Conservation (phyloP, 75 land plant genomes). For the Pinus taeda region DNA sequence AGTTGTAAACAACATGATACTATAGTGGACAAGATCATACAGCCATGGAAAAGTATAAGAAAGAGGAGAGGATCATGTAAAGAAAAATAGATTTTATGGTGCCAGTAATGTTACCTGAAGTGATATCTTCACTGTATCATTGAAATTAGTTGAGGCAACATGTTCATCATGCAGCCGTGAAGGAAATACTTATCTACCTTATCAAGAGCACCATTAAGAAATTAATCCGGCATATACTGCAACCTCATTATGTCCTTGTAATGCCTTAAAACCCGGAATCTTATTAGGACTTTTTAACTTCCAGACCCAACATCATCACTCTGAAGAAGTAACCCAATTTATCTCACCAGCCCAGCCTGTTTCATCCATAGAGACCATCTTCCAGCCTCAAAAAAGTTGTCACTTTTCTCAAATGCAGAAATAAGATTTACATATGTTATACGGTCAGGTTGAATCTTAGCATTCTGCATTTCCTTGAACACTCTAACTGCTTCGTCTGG, state of each 20-base stretch:
- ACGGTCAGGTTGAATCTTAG: slow-evolving; percentile 59
- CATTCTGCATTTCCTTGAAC: slow-evolving; percentile 68
- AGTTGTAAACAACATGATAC: no score
- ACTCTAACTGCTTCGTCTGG: slow-evolving; percentile 71
- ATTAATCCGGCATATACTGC: no score
- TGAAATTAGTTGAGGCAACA: no score
- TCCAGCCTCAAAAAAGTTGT: slow-evolving; percentile 60
- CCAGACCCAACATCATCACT: not conserved
- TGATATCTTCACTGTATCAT: no score
- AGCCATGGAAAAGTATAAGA: no score
- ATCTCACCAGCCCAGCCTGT: slow-evolving; percentile 29
- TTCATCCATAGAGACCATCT: slow-evolving; percentile 67
- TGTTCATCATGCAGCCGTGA: no score
- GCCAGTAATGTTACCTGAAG: no score
- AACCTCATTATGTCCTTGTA: not conserved
- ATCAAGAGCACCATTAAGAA: no score
- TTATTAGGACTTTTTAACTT: not conserved
- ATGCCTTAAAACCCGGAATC: not conserved
- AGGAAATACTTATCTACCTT: no score
- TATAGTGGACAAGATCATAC: no score
- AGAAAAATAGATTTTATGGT: no score
- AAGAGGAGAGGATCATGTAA: no score
- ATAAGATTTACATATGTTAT: slow-evolving; percentile 67
- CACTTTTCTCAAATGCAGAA: slow-evolving; percentile 61
- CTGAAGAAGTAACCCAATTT: not conserved